Evolutionary conservation across 805 yeast species (phyloP).

Genomic region (Metschnikowia arizonensis): DNA sequence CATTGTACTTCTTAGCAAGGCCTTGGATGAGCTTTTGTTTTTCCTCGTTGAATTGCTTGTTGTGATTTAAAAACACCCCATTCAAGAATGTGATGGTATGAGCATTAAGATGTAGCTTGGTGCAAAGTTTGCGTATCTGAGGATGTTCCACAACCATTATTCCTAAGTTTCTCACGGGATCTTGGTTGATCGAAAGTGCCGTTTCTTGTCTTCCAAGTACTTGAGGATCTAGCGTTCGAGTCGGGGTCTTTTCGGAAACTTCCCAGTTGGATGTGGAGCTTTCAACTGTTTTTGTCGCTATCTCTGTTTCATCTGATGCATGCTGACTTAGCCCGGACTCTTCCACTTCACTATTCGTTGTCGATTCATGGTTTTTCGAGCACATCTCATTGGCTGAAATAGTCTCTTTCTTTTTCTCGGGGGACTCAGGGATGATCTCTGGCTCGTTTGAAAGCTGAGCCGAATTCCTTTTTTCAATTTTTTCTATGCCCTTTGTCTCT

Average conservation of each 20-base stretch:
- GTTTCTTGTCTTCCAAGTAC: background rate
- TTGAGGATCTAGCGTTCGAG: slow-evolving; percentile 6
- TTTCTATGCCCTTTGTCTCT: background rate
- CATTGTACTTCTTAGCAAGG: slow-evolving; percentile 6
- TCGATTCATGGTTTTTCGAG: background rate
- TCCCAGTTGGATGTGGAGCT: background rate
- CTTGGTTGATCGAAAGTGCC: background rate
- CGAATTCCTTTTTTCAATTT: background rate
- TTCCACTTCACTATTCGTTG: background rate
- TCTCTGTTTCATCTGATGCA: background rate
- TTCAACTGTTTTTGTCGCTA: background rate
- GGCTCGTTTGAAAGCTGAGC: background rate
- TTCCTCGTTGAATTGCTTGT: slow-evolving; percentile 6
- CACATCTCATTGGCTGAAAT: no score
- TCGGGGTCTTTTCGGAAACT: background rate
- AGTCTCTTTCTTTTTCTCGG: background rate
- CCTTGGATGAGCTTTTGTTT: slow-evolving; percentile 1
- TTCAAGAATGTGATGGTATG: slow-evolving; percentile 14
- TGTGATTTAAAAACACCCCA: slow-evolving; percentile 9
- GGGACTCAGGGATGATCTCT: background rate
- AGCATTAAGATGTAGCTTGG: slow-evolving; percentile 5
- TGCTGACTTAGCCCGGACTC: background rate
- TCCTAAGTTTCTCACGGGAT: background rate
- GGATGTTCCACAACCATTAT: slow-evolving; percentile 15
- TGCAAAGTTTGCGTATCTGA: slow-evolving; percentile 13